These are phyloP conservation scores for Lyophyllum decastes DNA, from an alignment of 768 basidiomycete species.

Conservation along the genomic window DNA sequence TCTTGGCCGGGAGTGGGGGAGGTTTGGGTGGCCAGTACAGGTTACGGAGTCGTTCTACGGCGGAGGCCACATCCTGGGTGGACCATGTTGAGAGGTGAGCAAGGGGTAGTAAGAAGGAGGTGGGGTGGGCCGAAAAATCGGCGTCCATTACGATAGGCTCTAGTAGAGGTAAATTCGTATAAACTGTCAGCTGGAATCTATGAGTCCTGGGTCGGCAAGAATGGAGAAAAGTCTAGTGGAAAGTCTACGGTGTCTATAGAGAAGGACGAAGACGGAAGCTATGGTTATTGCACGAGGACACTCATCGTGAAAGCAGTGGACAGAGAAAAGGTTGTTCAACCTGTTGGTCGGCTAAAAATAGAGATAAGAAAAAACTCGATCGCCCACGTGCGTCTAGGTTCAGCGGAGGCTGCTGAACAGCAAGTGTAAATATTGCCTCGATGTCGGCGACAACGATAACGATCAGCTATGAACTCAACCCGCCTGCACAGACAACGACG, in stretches of 20 bases:
- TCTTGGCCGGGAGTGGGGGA: conserved; percentile 25
- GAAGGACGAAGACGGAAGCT: conserved; percentile 30
- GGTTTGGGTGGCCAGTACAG: conserved; percentile 52
- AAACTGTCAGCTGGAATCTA: conserved; percentile 12
- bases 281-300: conserved; percentile 54
- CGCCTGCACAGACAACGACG: conserved; percentile 31
- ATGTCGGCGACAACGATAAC: conserved; percentile 29
- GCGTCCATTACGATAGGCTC: conserved; percentile 16
- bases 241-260: conserved; percentile 16
- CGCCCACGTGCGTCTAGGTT: conserved; percentile 14
- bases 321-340: neutral
- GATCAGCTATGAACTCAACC: conserved; percentile 44
- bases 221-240: neutral
- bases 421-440: conserved; percentile 21
- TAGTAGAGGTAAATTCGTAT: neutral
- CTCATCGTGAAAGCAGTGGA: conserved; percentile 36
- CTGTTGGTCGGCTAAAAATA: conserved; percentile 3
- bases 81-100: conserved; percentile 35
- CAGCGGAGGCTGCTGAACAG: conserved; percentile 16
- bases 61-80: conserved; percentile 35
- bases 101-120: conserved; percentile 61
- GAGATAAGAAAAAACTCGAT: conserved; percentile 10
- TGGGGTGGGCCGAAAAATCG: conserved; percentile 18
- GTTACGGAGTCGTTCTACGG: conserved; percentile 43
- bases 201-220: conserved; percentile 2